phyloP scores from a whole-genome alignment of 768 basidiomycete species.

The Dioszegia aurantiaca region DNA sequence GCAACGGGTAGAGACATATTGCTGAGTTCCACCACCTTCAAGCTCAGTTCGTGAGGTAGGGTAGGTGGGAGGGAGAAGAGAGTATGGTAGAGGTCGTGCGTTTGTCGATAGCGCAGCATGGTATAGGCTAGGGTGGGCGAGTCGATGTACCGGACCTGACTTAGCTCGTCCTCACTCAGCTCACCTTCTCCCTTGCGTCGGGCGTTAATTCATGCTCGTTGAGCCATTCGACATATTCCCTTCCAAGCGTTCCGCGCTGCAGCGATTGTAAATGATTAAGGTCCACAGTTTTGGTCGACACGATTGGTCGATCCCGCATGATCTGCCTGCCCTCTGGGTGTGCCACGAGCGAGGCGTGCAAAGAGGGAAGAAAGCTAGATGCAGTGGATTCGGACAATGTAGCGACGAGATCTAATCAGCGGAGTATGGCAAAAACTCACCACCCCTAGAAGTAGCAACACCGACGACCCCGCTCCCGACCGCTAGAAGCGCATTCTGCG shows the following conservation, averaged over 20 bases:
- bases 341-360: constrained; percentile 73
- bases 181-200: constrained; percentile 85
- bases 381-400: constrained; percentile 91
- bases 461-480: constrained; percentile 76
- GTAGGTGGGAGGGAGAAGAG: constrained; percentile 83
- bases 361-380: constrained; percentile 67
- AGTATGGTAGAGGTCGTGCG: constrained; percentile 96
- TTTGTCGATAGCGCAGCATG: constrained; percentile 96
- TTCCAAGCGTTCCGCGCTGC: constrained; percentile 77
- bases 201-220: constrained; percentile 83
- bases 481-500: constrained; percentile 81
- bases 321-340: constrained; percentile 80
- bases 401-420: constrained; percentile 81
- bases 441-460: constrained; percentile 74
- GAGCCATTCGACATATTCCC: constrained; percentile 85
- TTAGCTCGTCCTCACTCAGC: constrained; percentile 33
- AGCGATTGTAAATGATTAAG: constrained; percentile 65
- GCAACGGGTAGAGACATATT: constrained; percentile 90
- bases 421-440: constrained; percentile 56
- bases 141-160: constrained; percentile 85
- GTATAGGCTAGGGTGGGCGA: constrained; percentile 96
- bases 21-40: constrained; percentile 91
- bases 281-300: constrained; percentile 73
- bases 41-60: constrained; percentile 83
- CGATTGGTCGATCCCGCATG: constrained; percentile 74